Percentiles rank a stretch among this genome's conserved stretches.
Evolutionary conservation across 1,139 yeast genomes (phyloP).

Genomic region (Hemisphaericaspora xylofermentans): DNA sequence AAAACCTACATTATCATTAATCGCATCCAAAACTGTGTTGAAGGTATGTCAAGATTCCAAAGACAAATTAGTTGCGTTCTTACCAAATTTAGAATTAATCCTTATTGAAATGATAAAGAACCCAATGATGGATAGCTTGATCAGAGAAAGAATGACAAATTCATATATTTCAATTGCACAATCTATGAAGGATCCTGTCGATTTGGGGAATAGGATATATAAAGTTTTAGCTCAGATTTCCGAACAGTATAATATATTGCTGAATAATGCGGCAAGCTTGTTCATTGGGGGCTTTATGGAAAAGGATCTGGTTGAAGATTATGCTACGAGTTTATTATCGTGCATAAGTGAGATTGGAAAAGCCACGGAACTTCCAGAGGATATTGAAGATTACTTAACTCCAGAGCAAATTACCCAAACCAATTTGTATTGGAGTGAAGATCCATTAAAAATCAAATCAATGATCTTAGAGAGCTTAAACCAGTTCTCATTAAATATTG

Average conservation of each 20-base stretch:
- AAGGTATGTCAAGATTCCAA: conserved; percentile 63
- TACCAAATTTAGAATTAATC: conserved; percentile 53
- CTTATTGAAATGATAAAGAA: conserved; percentile 54
- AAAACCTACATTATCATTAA: conserved; percentile 31
- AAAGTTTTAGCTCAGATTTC: conserved; percentile 23
- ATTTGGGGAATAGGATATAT: conserved; percentile 23
- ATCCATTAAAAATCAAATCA: conserved; percentile 41
- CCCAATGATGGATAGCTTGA: conserved; percentile 44
- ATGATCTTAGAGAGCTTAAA: conserved; percentile 38
- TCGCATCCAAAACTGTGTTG: conserved; percentile 59
- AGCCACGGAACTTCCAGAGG: conserved; percentile 62
- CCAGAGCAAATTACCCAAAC: conserved; percentile 24
- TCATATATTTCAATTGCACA: conserved; percentile 64
- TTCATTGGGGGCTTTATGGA: neutral
- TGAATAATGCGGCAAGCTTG: neutral
- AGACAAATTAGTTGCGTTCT: conserved; percentile 39
- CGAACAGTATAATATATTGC: conserved; percentile 5
- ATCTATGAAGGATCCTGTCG: conserved; percentile 44
- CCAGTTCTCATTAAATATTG: conserved; percentile 41
- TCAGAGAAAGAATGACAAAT: conserved; percentile 60
- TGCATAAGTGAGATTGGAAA: conserved; percentile 70
- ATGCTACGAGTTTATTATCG: conserved; percentile 52
- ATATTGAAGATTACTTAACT: conserved; percentile 41
- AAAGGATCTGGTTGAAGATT: conserved; percentile 29
- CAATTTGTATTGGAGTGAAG: conserved; percentile 39